Evolutionary conservation across 768 basidiomycete genomes (phyloP).

Genomic region (Tricholoma matsutake): DNA sequence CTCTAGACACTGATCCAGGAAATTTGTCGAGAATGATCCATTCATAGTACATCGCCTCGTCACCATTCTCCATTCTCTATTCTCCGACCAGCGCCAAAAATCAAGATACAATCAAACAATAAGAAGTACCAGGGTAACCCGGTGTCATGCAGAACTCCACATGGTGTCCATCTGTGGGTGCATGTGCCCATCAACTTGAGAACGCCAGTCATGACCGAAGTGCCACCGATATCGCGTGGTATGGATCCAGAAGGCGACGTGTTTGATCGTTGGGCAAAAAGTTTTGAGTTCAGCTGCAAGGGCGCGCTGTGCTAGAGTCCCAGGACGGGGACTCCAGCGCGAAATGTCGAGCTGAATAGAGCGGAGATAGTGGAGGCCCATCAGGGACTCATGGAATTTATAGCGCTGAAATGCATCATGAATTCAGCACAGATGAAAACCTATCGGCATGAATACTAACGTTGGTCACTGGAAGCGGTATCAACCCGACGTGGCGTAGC

Average conservation of each 20-base stretch:
- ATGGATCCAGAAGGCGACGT: constrained; percentile 30
- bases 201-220: constrained; percentile 10
- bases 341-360: constrained; percentile 33
- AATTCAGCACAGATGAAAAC: background rate
- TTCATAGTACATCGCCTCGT: no score
- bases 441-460: constrained; percentile 16
- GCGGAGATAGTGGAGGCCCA: constrained; percentile 25
- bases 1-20: no score
- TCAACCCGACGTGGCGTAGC: constrained; percentile 25
- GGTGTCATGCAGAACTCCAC: constrained; percentile 5
- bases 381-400: constrained; percentile 22
- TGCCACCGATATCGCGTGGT: constrained; percentile 24
- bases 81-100: background rate
- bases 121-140: background rate
- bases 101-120: background rate
- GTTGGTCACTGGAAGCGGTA: constrained; percentile 26
- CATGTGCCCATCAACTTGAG: constrained; percentile 9
- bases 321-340: constrained; percentile 26
- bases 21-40: no score
- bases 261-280: constrained; percentile 25
- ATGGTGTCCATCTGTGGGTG: constrained; percentile 9
- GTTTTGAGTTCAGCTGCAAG: constrained; percentile 31
- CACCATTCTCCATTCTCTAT: background rate
- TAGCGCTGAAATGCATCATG: constrained; percentile 21
- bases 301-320: constrained; percentile 24